A percentile compares a stretch with the other conserved stretches of the same genome.
phyloP scores from a whole-genome alignment of 768 basidiomycete species.

The Hygrophorus pudorinus region DNA sequence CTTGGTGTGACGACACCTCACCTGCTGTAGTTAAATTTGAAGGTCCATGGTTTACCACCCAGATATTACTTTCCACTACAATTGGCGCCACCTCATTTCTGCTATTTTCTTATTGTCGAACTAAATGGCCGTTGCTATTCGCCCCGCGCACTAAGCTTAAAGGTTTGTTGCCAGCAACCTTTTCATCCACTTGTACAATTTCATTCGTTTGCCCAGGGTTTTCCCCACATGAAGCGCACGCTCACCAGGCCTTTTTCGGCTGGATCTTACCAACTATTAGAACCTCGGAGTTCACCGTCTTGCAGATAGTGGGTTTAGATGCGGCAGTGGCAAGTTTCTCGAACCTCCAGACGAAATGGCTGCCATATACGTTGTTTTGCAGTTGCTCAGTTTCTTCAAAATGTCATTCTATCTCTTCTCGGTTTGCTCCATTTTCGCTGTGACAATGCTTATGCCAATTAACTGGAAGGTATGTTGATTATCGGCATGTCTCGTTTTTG shows the following conservation, averaged over 20 bases:
- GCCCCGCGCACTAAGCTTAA: constrained; percentile 92
- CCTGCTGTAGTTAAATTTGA: constrained; percentile 55
- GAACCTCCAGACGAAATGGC: not conserved
- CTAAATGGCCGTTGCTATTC: constrained; percentile 82
- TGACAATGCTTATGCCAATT: constrained; percentile 85
- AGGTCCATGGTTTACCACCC: constrained; percentile 95
- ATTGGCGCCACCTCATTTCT: constrained; percentile 79
- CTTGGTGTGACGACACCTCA: not conserved
- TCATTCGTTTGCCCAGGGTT: constrained; percentile 26
- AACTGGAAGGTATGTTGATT: constrained; percentile 69
- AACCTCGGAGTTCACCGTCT: constrained; percentile 85
- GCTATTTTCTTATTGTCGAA: constrained; percentile 81
- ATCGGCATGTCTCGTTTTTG: not conserved
- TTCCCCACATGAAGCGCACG: constrained; percentile 89
- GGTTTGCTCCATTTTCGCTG: constrained; percentile 72
- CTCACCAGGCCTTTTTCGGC: constrained; percentile 80
- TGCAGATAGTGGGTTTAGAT: constrained; percentile 95
- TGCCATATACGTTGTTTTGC: not conserved
- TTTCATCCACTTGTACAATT: not conserved
- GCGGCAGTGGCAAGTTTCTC: constrained; percentile 75
- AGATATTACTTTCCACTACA: constrained; percentile 63
- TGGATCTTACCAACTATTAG: constrained; percentile 92
- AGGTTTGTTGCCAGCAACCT: constrained; percentile 37
- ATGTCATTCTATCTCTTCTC: constrained; percentile 91
- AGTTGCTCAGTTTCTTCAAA: constrained; percentile 94